Evolutionary conservation across 108 stramenopile genomes (phyloP), one percentile per base, ranked within the genome.

Genomic region (Epithemia pelagica): DNA sequence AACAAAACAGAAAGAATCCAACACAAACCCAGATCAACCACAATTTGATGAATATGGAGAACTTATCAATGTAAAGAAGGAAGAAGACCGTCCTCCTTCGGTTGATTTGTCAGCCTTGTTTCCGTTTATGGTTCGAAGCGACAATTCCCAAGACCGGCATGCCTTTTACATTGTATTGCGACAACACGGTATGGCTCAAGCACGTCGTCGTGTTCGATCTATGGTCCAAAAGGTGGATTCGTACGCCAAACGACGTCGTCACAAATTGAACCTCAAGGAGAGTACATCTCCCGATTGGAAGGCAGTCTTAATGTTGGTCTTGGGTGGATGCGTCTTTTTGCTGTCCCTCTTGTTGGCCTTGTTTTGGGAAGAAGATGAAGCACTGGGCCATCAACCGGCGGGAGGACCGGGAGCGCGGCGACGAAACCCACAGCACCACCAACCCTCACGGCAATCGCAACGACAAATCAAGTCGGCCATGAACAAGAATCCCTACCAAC

Each of bases 291-390:
- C 88, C 10, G 59, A 80, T 33, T 81, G 80, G 83, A 80, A 86
- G 65, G 90, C 83, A 2, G 76, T 91, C 19, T 65, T 86, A 33
- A 62, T 74, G 19, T 52, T 91, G 18, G 83, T 91, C 27, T 63
- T 88, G 52, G 90, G 90, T 28, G 69, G 88, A 19, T 78, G 88
- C 30, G 84, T 82, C 22, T 46, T 77, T 24, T 52, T 88, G 58
- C 58, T 91, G 23, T 81, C 84, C 32, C 32, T 88, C 15, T 57
- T 91, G 10, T 51, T 88, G 64, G 90, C 87, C n/a, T 82, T 85
- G 54, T 87, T 91, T 63, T 85, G 76, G 74, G 87, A 88, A 52
- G 90, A 91, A 53, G 61, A 62, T 22, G 70, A 78, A 59, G 58
- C 76, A 19, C 68, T 22, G 15, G 51, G 18, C 1, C 64, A 63